Conservation (phyloP, 352 stramenopile genomes). For the Stephanocyclus meneghinianus region DNA sequence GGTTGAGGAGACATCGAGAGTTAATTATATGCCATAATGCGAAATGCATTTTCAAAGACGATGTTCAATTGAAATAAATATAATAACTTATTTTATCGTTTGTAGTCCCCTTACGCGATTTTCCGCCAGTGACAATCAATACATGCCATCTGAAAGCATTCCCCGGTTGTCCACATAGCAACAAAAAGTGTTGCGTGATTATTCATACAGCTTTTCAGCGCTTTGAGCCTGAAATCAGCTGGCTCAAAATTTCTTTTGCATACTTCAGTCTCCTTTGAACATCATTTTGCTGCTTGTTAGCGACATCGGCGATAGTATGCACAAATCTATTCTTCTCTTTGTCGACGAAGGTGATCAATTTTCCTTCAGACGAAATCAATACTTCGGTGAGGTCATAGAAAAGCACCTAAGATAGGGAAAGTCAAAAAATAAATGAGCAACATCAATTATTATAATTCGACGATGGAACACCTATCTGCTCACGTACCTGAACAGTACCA, state of each 20-base stretch:
- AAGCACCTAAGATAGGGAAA: conserved; percentile 47
- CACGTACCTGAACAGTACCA: conserved; percentile 86
- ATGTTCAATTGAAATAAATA: neutral
- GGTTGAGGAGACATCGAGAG: no score
- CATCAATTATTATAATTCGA: neutral
- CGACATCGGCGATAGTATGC: conserved; percentile 75
- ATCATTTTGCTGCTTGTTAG: conserved; percentile 70
- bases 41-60: neutral
- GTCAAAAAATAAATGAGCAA: neutral
- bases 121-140: neutral
- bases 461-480: neutral
- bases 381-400: conserved; percentile 97
- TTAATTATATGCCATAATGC: neutral
- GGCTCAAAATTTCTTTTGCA: conserved; percentile 94
- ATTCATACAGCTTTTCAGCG: conserved; percentile 18
- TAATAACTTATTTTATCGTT: neutral
- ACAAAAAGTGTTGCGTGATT: neutral
- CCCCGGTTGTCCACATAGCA: neutral
- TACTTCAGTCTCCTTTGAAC: conserved; percentile 88
- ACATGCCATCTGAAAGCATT: neutral
- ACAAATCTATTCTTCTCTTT: conserved; percentile 76
- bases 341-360: conserved; percentile 86
- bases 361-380: conserved; percentile 89
- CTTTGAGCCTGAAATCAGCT: conserved; percentile 84
- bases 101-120: neutral